These are phyloP conservation scores for Podospora didyma DNA, from an alignment of 495 filamentous ascomycete species.

Conservation along the genomic window DNA sequence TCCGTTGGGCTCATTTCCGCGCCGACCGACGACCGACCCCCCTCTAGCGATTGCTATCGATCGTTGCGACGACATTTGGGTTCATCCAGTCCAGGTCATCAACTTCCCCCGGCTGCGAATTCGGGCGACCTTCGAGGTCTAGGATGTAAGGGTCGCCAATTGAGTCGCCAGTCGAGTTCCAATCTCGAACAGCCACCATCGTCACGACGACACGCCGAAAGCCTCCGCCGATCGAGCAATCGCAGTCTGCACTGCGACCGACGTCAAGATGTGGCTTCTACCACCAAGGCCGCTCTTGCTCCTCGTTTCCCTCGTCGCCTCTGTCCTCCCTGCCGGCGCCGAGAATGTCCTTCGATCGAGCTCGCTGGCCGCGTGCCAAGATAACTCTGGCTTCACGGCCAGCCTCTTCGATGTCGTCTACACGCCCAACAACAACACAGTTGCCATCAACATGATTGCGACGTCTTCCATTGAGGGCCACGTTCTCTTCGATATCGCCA, in stretches of 20 bases:
- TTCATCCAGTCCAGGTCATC: too few species aligned
- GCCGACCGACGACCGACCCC: too few species aligned
- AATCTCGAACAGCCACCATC: too few species aligned
- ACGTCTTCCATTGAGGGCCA: conserved; percentile 81
- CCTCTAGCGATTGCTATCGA: too few species aligned
- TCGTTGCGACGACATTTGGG: too few species aligned
- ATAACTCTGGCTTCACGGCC: conserved; percentile 75
- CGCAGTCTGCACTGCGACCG: neutral
- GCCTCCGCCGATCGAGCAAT: too few species aligned
- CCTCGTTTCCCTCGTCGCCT: conserved; percentile 30
- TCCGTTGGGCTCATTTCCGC: too few species aligned
- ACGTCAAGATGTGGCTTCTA: neutral
- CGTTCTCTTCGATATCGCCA: conserved; percentile 70
- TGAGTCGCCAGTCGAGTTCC: too few species aligned
- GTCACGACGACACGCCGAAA: too few species aligned
- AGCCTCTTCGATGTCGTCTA: conserved; percentile 79
- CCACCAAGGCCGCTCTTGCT: conserved; percentile 23
- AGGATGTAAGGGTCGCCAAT: too few species aligned
- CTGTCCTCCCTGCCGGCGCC: conserved; percentile 24
- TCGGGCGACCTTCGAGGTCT: too few species aligned
- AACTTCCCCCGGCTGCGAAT: too few species aligned
- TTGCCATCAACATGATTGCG: conserved; percentile 73
- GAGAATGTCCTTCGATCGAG: conserved; percentile 60
- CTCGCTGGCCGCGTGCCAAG: conserved; percentile 74
- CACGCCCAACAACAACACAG: conserved; percentile 68